Percentiles rank a stretch among this genome's conserved stretches.
Evolutionary conservation across 805 yeast species (phyloP).

Genomic region (Wickerhamomyces ciferrii): DNA sequence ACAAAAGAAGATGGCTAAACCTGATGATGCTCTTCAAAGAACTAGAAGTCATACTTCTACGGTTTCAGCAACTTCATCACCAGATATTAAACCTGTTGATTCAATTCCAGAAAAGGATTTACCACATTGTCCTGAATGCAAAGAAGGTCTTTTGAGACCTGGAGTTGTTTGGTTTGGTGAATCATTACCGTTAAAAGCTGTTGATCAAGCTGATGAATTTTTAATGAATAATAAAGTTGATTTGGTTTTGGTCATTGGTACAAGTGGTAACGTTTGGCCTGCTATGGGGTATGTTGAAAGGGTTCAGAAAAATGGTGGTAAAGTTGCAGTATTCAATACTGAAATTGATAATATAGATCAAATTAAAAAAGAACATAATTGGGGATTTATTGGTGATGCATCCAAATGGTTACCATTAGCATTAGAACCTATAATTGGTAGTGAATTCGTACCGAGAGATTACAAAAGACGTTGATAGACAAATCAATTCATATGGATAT

Average conservation of each 20-base stretch:
- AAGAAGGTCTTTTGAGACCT: conserved; percentile 66
- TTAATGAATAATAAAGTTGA: conserved; percentile 52
- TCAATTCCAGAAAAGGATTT: conserved; percentile 43
- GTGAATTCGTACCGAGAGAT: conserved; percentile 20
- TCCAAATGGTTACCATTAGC: conserved; percentile 65
- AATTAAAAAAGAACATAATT: conserved; percentile 37
- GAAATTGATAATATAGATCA: conserved; percentile 46
- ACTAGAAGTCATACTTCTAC: conserved; percentile 5
- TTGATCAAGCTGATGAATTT: conserved; percentile 69
- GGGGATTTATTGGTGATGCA: conserved; percentile 83
- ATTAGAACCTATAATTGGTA: conserved; percentile 44
- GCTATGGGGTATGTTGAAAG: conserved; percentile 88
- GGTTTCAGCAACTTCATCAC: conserved; percentile 24
- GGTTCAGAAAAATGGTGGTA: conserved; percentile 67
- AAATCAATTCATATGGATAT: background rate
- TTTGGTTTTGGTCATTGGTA: conserved; percentile 76
- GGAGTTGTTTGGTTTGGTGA: conserved; percentile 98
- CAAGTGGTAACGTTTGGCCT: conserved; percentile 85
- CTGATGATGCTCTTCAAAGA: conserved; percentile 6
- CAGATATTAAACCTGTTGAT: conserved; percentile 44
- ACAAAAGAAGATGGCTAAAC: conserved; percentile 5
- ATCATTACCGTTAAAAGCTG: conserved; percentile 57
- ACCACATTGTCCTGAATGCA: conserved; percentile 76
- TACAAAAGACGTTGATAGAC: conserved; percentile 15
- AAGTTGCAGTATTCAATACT: conserved; percentile 79